These are phyloP conservation scores for Monoraphidium neglectum DNA, from an alignment of 139 green algal species.

Conservation along the genomic window DNA sequence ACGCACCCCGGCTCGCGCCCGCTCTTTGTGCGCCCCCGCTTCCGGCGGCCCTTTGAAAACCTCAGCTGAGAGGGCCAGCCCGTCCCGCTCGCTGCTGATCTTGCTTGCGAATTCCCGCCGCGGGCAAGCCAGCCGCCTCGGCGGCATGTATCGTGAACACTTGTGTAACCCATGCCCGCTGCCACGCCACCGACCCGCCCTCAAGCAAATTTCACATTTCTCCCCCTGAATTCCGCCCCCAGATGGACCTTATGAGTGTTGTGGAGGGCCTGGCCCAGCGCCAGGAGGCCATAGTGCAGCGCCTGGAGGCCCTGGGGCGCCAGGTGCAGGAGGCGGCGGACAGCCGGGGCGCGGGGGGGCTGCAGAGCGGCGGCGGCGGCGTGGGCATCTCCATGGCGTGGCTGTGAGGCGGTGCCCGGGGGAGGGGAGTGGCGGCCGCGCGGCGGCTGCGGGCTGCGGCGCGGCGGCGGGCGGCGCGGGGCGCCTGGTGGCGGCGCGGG, in stretches of 20 bases:
- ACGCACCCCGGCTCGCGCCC: too few species aligned
- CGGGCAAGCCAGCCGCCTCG: not conserved
- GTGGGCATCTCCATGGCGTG: not conserved
- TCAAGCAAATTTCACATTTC: not conserved
- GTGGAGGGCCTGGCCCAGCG: slow-evolving; percentile 22
- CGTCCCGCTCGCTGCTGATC: not conserved
- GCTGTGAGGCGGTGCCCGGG: slow-evolving; percentile 1
- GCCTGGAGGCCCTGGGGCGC: slow-evolving; percentile 1
- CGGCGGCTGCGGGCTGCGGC: too few species aligned
- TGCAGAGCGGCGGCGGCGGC: not conserved
- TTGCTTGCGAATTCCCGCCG: not conserved
- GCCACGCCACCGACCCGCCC: too few species aligned
- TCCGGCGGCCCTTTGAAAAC: not conserved
- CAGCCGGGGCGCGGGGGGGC: not conserved
- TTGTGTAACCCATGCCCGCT: not conserved
- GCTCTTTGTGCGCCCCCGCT: too few species aligned
- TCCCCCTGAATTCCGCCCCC: not conserved
- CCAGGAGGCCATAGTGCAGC: slow-evolving; percentile 15
- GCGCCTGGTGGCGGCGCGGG: too few species aligned
- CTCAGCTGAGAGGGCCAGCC: not conserved
- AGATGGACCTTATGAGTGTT: slow-evolving; percentile 33
- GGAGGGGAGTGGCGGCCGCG: too few species aligned
- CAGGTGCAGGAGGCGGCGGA: slow-evolving; percentile 1
- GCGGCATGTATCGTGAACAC: not conserved
- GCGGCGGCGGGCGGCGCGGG: too few species aligned